phyloP scores from a whole-genome alignment of 495 filamentous ascomycete genomes.

The Bombardia bombarda region DNA sequence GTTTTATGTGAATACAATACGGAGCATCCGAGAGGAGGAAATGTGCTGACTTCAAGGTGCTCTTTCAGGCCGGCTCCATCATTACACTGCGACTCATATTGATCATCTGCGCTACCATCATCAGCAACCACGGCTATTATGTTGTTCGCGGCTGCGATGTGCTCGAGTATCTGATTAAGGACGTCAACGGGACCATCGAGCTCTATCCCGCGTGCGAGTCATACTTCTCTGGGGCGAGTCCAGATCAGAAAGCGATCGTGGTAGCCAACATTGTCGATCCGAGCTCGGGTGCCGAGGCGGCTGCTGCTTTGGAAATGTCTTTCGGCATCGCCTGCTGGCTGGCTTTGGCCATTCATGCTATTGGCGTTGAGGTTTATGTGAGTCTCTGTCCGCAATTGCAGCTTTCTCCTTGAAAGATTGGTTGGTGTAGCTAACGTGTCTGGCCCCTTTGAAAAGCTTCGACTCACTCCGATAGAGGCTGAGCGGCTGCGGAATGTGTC shows the following conservation, averaged over 20 bases:
- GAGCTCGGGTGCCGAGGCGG: slow-evolving; percentile 17
- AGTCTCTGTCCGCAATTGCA: slow-evolving; percentile 21
- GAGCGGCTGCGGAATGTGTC: slow-evolving; percentile 39
- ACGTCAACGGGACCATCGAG: slow-evolving; percentile 4
- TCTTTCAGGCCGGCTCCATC: slow-evolving; percentile 29
- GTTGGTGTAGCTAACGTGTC: neutral
- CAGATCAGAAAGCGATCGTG: slow-evolving; percentile 19
- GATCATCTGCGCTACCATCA: slow-evolving; percentile 23
- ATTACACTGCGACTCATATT: slow-evolving; percentile 41
- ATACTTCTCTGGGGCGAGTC: slow-evolving; percentile 14
- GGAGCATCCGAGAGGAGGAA: neutral
- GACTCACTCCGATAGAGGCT: slow-evolving; percentile 40
- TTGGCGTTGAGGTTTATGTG: slow-evolving; percentile 48
- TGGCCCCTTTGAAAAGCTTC: slow-evolving; percentile 20
- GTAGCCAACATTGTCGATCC: slow-evolving; percentile 11
- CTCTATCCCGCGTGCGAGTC: slow-evolving; percentile 32
- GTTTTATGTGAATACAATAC: slow-evolving; percentile 27
- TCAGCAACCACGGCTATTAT: slow-evolving; percentile 22
- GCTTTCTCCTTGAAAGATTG: neutral
- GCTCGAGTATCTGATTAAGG: slow-evolving; percentile 21
- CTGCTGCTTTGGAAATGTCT: slow-evolving; percentile 21
- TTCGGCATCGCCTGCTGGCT: slow-evolving; percentile 43
- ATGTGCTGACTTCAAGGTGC: neutral
- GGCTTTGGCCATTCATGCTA: slow-evolving; percentile 34
- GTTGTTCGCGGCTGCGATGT: slow-evolving; percentile 31